A percentile compares a stretch with the other conserved stretches of the same genome.
Evolutionary conservation across 768 basidiomycete species (phyloP).

Genomic region (Kwoniella sp.): DNA sequence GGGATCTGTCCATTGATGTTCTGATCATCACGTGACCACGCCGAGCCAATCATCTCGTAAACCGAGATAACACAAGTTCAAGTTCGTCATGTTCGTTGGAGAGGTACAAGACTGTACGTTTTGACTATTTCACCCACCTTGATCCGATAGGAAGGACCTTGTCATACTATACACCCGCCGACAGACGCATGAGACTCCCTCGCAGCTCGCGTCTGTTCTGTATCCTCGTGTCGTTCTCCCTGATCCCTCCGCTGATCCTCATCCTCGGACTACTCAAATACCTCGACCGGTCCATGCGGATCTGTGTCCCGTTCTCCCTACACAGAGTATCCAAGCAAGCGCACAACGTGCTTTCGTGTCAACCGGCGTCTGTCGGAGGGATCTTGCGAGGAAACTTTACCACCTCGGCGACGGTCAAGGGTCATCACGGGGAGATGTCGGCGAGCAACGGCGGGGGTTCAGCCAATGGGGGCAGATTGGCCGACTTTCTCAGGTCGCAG

Average conservation of each 20-base stretch:
- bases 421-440: not conserved
- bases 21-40: no score
- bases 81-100: no score
- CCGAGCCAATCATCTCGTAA: no score
- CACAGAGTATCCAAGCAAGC: slow-evolving; percentile 24
- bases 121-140: no score
- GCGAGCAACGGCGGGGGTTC: not conserved
- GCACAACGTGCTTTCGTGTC: slow-evolving; percentile 30
- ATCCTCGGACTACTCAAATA: slow-evolving; percentile 2
- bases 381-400: not conserved
- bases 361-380: slow-evolving; percentile 4
- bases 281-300: slow-evolving; percentile 32
- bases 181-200: slow-evolving; percentile 2
- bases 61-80: no score
- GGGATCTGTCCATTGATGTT: no score
- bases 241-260: slow-evolving; percentile 8
- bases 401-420: not conserved
- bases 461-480: slow-evolving; percentile 27
- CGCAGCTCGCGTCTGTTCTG: slow-evolving; percentile 5
- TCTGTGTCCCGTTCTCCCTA: slow-evolving; percentile 41
- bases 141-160: no score
- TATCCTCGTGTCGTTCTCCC: not conserved
- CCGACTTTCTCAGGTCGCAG: slow-evolving; percentile 53
- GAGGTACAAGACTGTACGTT: no score
- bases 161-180: no score